Evolutionary conservation across 768 basidiomycete genomes (phyloP), one percentile per base, ranked within the genome.

Genomic region (Lactarius hengduanensis): DNA sequence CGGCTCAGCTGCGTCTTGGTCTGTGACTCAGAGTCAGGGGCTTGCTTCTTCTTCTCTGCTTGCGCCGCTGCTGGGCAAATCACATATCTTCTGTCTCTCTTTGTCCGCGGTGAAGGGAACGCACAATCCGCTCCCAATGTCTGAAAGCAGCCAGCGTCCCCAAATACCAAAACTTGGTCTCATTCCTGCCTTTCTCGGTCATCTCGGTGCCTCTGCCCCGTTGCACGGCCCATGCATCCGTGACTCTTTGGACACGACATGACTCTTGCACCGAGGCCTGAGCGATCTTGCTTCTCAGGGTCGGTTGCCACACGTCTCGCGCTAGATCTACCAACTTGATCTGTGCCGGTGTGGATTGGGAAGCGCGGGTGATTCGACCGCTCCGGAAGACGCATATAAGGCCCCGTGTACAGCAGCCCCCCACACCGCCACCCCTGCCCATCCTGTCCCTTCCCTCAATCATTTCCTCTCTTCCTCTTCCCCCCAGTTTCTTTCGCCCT

Each of bases 11-110:
- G n/a, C 47, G n/a, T 13, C 47, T 50, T 50, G 45, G 47, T 50
- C n/a, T 50, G 2, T 41, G 41, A 18, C 41, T 47, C 36, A 9
- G 9, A 22, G 45, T 47, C 45, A 47, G 45, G 45, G 45, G 45
- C n/a, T 47, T 22, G 47, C 47, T 50, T 50, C 47, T 22, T 50
- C 47, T 50, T 50, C 47, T 50, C 20, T 47, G 45, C 45, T 47
- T 47, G 45, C 45, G 45, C 45, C 45, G n/a, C 45, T n/a, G 43
- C 20, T 10, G 38, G n/a, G n/a, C 22, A 22, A 50, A 22, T 13
- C 47, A 50, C 47, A 11, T 22, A 50, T 13, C 10, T 22, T 50
- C 11, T 50, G 47, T 50, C 22, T 11, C 10, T 10, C 47, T 50
- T 41, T 41, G 41, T 57, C 28, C 53, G 34, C 41, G 20, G 57